A percentile compares a stretch with the other conserved stretches of the same genome.
Conservation (phyloP, 805 yeast genomes). For the Teunomyces lycoperdinae region DNA sequence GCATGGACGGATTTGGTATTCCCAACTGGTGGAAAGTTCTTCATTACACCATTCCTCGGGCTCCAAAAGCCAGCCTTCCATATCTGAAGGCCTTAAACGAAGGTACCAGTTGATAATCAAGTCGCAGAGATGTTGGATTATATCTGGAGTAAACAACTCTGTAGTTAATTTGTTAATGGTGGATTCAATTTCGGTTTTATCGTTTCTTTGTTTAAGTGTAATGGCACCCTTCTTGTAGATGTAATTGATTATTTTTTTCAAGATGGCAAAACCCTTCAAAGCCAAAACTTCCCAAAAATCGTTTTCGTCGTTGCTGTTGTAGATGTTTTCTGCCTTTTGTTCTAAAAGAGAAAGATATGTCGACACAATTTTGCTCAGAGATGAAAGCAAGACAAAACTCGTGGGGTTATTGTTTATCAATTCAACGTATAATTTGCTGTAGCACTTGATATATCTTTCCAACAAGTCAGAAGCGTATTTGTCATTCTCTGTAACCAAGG, state of each 20-base stretch:
- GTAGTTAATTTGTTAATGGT: conserved; percentile 53
- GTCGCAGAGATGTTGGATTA: conserved; percentile 59
- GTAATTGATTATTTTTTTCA: conserved; percentile 63
- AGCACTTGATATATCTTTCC: conserved; percentile 72
- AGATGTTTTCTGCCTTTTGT: conserved; percentile 62
- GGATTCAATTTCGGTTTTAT: conserved; percentile 57
- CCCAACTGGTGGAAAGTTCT: conserved; percentile 74
- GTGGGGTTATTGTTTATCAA: conserved; percentile 62
- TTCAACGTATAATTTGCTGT: conserved; percentile 68
- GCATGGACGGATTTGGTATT: conserved; percentile 80
- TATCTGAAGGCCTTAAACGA: conserved; percentile 67
- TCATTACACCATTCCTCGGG: conserved; percentile 94
- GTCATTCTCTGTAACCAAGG: conserved; percentile 53
- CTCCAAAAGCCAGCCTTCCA: conserved; percentile 78
- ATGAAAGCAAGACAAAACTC: conserved; percentile 66
- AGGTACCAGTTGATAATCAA: conserved; percentile 72
- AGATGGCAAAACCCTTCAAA: conserved; percentile 59
- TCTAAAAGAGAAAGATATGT: conserved; percentile 60
- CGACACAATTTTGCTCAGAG: conserved; percentile 57
- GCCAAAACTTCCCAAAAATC: conserved; percentile 75
- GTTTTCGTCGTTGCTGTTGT: conserved; percentile 53
- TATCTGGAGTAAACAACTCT: conserved; percentile 56
- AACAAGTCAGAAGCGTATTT: conserved; percentile 45
- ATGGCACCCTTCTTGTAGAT: conserved; percentile 66
- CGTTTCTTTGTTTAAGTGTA: conserved; percentile 59